A percentile compares a stretch with the other conserved stretches of the same genome.
These are phyloP conservation scores for Scheffersomyces stipitis DNA, from an alignment of 805 yeast species.

Conservation along the genomic window DNA sequence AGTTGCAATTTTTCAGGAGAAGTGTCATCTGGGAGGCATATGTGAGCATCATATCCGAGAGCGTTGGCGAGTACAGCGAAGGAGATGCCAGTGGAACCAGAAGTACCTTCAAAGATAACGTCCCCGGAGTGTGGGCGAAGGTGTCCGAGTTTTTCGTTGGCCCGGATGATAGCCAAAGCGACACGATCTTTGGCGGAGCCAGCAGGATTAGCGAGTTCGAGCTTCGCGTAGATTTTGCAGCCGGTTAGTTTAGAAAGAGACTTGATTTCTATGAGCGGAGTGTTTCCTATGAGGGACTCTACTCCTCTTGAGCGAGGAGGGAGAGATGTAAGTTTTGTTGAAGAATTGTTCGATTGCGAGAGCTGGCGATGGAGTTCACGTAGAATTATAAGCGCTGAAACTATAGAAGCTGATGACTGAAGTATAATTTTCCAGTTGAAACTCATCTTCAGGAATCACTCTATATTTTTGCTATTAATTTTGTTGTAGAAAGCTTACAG, in stretches of 20 bases:
- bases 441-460: no score
- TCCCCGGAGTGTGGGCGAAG: constrained; percentile 64
- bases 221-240: constrained; percentile 80
- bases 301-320: constrained; percentile 51
- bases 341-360: not conserved
- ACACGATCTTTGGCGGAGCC: constrained; percentile 96
- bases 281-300: constrained; percentile 82
- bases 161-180: constrained; percentile 77
- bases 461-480: no score
- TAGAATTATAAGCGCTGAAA: constrained; percentile 8
- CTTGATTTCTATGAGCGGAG: constrained; percentile 75
- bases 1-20: constrained; percentile 77
- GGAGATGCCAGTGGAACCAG: constrained; percentile 96
- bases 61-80: constrained; percentile 88
- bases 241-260: constrained; percentile 74
- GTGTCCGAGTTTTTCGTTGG: constrained; percentile 60
- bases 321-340: constrained; percentile 12
- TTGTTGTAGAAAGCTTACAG: no score
- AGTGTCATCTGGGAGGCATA: constrained; percentile 94
- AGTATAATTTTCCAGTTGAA: constrained; percentile 2
- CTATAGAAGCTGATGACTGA: constrained; percentile 17
- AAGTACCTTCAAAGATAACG: constrained; percentile 88
- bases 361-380: constrained; percentile 5
- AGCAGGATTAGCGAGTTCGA: constrained; percentile 86
- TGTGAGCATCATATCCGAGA: constrained; percentile 85